A percentile compares a stretch with the other conserved stretches of the same genome.
phyloP scores from a whole-genome alignment of 352 stramenopile genomes.

The Globisporangium nunn region DNA sequence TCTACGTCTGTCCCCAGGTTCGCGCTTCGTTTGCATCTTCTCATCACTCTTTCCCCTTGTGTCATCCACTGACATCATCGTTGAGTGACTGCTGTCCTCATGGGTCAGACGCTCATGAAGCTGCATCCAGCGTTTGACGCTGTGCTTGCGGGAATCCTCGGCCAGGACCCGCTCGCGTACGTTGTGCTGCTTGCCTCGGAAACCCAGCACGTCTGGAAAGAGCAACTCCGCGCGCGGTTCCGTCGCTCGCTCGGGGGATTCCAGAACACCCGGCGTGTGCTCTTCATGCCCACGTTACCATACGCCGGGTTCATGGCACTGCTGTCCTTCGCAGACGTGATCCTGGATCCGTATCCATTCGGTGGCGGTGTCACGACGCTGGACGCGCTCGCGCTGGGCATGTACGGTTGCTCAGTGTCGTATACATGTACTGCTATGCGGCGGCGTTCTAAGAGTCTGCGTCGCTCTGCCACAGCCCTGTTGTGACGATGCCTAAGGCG shows the following conservation, averaged over 20 bases:
- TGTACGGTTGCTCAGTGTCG: slow-evolving; percentile 21
- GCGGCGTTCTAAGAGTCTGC: background rate
- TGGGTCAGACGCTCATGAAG: slow-evolving; percentile 57
- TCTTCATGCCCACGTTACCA: slow-evolving; percentile 57
- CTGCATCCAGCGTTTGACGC: slow-evolving; percentile 45
- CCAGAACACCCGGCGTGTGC: slow-evolving; percentile 17
- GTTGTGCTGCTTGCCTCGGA: slow-evolving; percentile 45
- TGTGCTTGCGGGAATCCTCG: slow-evolving; percentile 32
- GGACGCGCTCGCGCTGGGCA: slow-evolving; percentile 68
- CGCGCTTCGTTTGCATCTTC: background rate
- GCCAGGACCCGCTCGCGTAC: slow-evolving; percentile 20
- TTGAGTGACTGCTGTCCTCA: background rate
- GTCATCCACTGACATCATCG: background rate
- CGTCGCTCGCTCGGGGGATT: slow-evolving; percentile 21
- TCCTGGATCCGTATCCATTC: slow-evolving; percentile 82
- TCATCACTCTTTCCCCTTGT: background rate
- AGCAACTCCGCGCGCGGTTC: slow-evolving; percentile 36
- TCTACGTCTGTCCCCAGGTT: slow-evolving; percentile 57
- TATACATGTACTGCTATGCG: too few species aligned
- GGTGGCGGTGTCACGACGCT: slow-evolving; percentile 80
- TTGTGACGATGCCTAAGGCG: slow-evolving; percentile 43
- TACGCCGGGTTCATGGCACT: slow-evolving; percentile 51
- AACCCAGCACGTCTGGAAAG: slow-evolving; percentile 44
- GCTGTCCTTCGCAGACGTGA: slow-evolving; percentile 49
- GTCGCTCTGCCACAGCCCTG: slow-evolving; percentile 20